phyloP scores from a whole-genome alignment of 352 stramenopile species.

The Globisporangium mamillatum region DNA sequence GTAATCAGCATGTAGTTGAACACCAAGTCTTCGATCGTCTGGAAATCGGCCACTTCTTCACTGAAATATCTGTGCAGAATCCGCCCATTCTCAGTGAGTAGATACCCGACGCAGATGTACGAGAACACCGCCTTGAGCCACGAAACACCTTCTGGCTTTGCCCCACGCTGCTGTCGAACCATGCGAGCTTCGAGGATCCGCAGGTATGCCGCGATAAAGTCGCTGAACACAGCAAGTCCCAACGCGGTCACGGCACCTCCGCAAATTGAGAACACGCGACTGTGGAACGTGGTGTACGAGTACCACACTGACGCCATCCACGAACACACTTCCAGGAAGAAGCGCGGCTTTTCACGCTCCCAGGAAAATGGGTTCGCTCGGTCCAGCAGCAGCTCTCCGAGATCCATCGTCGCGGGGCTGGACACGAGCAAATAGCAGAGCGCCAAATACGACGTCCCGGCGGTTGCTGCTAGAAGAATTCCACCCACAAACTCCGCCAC shows the following conservation, averaged over 20 bases:
- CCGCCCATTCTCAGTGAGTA: conserved; percentile 49
- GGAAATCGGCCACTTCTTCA: conserved; percentile 25
- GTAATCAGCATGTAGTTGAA: conserved; percentile 73
- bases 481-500: conserved; percentile 48
- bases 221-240: conserved; percentile 45
- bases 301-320: conserved; percentile 73
- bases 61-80: conserved; percentile 49
- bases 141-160: conserved; percentile 35
- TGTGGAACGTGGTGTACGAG: conserved; percentile 61
- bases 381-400: conserved; percentile 50
- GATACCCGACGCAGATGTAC: conserved; percentile 62
- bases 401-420: conserved; percentile 16
- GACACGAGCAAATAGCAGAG: conserved; percentile 41
- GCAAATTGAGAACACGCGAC: conserved; percentile 38
- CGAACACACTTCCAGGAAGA: conserved; percentile 68
- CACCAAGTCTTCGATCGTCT: conserved; percentile 57
- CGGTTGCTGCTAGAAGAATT: conserved; percentile 47
- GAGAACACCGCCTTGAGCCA: conserved; percentile 70
- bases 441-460: conserved; percentile 46
- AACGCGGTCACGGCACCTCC: conserved; percentile 38
- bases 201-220: conserved; percentile 57
- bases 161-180: conserved; percentile 27
- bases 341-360: conserved; percentile 44
- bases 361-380: conserved; percentile 52
- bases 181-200: conserved; percentile 47